Conservation (phyloP, 257 asterid species). For the Apocynum venetum region DNA sequence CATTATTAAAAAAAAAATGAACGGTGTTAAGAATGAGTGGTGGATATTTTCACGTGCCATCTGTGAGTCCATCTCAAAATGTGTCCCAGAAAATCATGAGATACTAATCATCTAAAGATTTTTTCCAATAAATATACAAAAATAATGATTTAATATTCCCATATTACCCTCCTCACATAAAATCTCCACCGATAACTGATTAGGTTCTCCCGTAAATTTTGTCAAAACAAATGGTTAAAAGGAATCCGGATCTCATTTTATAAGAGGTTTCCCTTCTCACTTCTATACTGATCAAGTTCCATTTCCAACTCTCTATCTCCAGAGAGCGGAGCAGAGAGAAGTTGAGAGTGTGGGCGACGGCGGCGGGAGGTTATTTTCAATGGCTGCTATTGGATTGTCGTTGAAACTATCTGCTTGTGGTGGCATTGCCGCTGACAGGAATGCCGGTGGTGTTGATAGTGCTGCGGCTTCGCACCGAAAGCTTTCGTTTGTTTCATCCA, state of each 20-base stretch:
- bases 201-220: background rate
- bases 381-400: constrained; percentile 23
- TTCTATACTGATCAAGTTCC: background rate
- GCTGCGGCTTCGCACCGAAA: constrained; percentile 37
- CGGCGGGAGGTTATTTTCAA: background rate
- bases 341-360: background rate
- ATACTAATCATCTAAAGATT: background rate
- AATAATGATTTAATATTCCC: background rate
- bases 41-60: constrained; percentile 14
- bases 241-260: background rate
- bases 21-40: constrained; percentile 17
- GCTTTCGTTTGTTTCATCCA: constrained; percentile 50
- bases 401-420: constrained; percentile 28
- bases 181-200: background rate
- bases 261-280: background rate
- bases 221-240: constrained; percentile 5
- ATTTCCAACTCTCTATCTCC: background rate
- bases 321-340: background rate
- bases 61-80: constrained; percentile 23
- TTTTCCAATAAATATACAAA: background rate
- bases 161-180: constrained; percentile 16
- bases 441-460: constrained; percentile 19
- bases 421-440: constrained; percentile 4
- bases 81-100: background rate
- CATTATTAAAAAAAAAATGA: background rate